Conservation (phyloP, 108 stramenopile species). For the Nitzschia putrida region DNA sequence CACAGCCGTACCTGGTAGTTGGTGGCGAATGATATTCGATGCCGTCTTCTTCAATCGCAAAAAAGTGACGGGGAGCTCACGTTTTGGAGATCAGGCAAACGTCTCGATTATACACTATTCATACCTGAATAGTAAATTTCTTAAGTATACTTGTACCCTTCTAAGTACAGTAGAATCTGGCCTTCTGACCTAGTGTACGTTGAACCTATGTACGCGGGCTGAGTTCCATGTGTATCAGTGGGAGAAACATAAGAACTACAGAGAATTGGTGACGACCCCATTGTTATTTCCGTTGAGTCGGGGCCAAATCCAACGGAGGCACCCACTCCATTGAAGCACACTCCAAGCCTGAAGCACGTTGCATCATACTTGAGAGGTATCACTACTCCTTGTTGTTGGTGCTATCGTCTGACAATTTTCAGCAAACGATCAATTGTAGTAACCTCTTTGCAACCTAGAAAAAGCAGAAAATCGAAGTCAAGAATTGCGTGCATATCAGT, state of each 20-base stretch:
- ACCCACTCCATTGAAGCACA: not conserved
- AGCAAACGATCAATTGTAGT: too few relatives aligned
- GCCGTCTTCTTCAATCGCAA: not conserved
- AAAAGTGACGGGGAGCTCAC: not conserved
- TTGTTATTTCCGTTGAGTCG: slow-evolving; percentile 10
- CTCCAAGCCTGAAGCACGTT: not conserved
- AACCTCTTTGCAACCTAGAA: too few relatives aligned
- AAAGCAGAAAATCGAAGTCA: too few relatives aligned
- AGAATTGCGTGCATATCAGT: too few relatives aligned
- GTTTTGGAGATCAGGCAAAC: not conserved
- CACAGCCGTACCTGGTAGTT: not conserved
- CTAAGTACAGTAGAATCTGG: not conserved
- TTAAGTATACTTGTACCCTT: not conserved
- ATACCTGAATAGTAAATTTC: not conserved
- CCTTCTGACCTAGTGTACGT: not conserved
- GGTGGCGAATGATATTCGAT: not conserved
- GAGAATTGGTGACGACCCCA: too few relatives aligned
- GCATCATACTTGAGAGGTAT: not conserved
- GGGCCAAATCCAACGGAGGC: slow-evolving; percentile 11
- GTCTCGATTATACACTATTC: not conserved
- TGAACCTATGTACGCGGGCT: not conserved
- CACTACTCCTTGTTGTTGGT: too few relatives aligned
- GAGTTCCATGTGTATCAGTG: too few relatives aligned
- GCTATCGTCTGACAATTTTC: too few relatives aligned
- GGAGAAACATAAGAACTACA: too few relatives aligned